Percentiles rank a stretch among this genome's conserved stretches.
Conservation (phyloP, 345 rosid genomes). For the Eucalyptus leucophloia region DNA sequence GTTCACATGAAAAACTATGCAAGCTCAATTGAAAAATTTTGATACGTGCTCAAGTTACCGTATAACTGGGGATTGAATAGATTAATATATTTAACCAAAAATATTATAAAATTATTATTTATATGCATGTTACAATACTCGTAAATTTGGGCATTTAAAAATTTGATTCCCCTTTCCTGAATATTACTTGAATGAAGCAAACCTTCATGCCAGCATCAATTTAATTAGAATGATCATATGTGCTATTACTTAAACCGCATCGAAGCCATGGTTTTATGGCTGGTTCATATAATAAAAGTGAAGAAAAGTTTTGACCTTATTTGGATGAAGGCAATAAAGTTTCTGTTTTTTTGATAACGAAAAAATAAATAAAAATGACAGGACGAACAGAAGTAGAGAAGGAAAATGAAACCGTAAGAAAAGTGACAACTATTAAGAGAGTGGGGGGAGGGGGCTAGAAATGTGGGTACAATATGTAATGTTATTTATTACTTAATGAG, state of each 20-base stretch:
- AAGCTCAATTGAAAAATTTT: background rate
- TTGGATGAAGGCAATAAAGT: background rate
- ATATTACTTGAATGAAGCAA: background rate
- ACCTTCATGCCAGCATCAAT: background rate
- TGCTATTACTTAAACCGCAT: background rate
- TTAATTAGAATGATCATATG: background rate
- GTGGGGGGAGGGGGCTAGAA: background rate
- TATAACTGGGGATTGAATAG: background rate
- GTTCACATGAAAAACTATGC: background rate
- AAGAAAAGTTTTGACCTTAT: background rate
- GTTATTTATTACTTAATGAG: background rate
- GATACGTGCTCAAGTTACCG: background rate
- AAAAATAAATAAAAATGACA: background rate
- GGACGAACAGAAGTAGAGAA: background rate
- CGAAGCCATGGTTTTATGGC: too few relatives aligned
- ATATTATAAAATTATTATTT: background rate
- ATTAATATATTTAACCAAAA: too few relatives aligned
- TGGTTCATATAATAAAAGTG: background rate
- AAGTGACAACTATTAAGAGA: background rate
- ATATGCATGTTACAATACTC: too few relatives aligned
- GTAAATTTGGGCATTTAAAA: background rate
- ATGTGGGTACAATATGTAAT: background rate
- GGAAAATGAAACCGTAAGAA: background rate
- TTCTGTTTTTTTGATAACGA: background rate
- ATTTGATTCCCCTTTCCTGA: background rate